Evolutionary conservation across 768 basidiomycete genomes (phyloP).

Genomic region (Ephemerocybe angulata): DNA sequence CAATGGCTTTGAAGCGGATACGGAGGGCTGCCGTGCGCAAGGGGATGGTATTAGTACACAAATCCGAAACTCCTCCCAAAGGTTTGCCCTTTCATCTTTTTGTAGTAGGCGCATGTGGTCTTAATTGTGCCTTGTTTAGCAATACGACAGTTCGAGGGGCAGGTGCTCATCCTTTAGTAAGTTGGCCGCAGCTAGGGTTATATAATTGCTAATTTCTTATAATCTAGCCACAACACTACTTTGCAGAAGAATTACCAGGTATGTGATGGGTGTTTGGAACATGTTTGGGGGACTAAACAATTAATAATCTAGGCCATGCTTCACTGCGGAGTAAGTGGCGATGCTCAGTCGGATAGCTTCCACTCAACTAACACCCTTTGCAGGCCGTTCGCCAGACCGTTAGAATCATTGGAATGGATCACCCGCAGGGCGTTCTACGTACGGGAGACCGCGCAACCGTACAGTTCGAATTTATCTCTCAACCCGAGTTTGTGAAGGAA

Average conservation of each 20-base stretch:
- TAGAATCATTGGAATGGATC: constrained; percentile 85
- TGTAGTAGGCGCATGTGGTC: not conserved
- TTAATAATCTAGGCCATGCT: constrained; percentile 66
- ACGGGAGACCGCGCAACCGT: constrained; percentile 95
- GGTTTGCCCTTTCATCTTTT: constrained; percentile 38
- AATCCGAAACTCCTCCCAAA: constrained; percentile 72
- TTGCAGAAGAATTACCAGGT: constrained; percentile 91
- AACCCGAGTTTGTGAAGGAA: constrained; percentile 87
- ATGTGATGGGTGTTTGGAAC: constrained; percentile 14
- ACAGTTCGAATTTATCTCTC: constrained; percentile 91
- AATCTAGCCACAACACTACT: constrained; percentile 79
- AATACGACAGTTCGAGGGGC: constrained; percentile 84
- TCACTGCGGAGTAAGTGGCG: constrained; percentile 72
- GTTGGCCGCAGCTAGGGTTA: constrained; percentile 21
- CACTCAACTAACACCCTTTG: constrained; percentile 4
- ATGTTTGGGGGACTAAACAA: not conserved
- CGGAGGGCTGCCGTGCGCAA: constrained; percentile 79
- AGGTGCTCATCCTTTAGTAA: constrained; percentile 89
- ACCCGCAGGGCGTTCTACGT: constrained; percentile 81
- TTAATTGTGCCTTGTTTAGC: constrained; percentile 39
- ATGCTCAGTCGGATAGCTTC: not conserved
- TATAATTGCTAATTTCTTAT: constrained; percentile 4
- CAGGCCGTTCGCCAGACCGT: constrained; percentile 91
- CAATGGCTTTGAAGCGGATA: constrained; percentile 88
- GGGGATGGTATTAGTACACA: constrained; percentile 90